Base-by-base conservation (phyloP, 2,329 filamentous ascomycete genomes). In the Penicillium sp. region DNA sequence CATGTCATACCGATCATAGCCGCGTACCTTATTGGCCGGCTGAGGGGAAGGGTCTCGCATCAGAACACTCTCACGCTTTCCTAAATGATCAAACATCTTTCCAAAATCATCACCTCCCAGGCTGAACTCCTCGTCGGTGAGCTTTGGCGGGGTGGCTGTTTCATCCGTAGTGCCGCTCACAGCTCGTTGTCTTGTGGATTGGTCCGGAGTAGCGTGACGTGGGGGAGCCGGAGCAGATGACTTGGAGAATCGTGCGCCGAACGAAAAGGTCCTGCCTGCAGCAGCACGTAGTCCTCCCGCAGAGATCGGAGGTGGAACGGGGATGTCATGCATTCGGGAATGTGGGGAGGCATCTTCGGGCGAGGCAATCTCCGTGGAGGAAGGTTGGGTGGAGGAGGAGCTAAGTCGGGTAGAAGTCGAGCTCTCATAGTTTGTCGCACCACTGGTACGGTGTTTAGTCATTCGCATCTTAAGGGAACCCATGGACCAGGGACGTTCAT, bases 311-410 rank as follows among this genome's bases (percentile, higher is more conserved):
- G 76, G 75, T 24, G 77, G 76, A 43, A 75, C 67, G 43, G 79
- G 71, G 43, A 78, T 72, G 59, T 75, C 75, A 52, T 77, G 73
- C 22, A 73, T 74, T 70, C 70, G 73, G 43, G 69, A 70, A 55
- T 71, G 70, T 49, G 70, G 70, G 64, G 69, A 74, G 52, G 65
- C 68, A 70, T 73, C 70, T 21, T 77, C 71, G 59, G 77, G 73
- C 45, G 73, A 65, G 11, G 70, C 71, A 8, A 73, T 66, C 60
- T 84, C 82, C 13, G 81, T 74, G n/a, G 81, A 84, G 21, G 81
- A 84, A 37, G 82, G 82, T 39, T 82, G 73, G 8, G 82, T 84
- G 8, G 82, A 84, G 7, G 82, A 80, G 29, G 80, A 83, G 68
- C 81, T 84, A 60, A 80, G 77, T 46, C 81, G 80, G 44, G 79